Percentiles rank a stretch among this genome's conserved stretches.
Conservation (phyloP, 1,284 basidiomycete species). For the Cutaneotrichosporon sp. region DNA sequence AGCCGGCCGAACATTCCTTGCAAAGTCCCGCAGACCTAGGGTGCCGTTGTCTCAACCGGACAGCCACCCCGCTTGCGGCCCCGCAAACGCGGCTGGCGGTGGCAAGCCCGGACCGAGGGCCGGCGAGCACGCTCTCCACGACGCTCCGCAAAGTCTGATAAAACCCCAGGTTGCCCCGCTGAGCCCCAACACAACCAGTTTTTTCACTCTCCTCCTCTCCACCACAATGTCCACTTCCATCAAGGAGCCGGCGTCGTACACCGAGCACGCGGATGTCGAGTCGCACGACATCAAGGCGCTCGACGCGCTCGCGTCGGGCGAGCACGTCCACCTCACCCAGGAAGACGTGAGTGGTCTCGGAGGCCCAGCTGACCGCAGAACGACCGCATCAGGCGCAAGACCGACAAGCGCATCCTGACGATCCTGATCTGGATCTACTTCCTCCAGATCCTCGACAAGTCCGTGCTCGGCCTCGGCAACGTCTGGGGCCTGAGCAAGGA, state of each 20-base stretch:
- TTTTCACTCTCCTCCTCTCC: neutral
- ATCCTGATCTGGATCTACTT: slow-evolving; percentile 43
- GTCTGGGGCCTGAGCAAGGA: slow-evolving; percentile 35
- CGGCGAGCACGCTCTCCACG: no score
- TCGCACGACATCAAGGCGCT: slow-evolving; percentile 21
- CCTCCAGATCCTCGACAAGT: slow-evolving; percentile 42
- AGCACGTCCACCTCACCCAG: slow-evolving; percentile 19
- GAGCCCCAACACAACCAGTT: neutral
- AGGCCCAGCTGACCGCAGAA: slow-evolving; percentile 17
- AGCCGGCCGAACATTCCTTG: no score
- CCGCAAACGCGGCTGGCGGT: neutral
- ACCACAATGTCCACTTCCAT: neutral
- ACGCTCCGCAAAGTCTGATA: neutral
- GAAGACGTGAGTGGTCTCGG: slow-evolving; percentile 14
- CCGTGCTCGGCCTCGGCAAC: slow-evolving; percentile 41
- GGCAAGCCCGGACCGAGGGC: neutral
- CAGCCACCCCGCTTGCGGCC: neutral
- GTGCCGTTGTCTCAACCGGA: no score
- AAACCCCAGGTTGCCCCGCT: neutral
- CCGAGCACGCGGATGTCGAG: slow-evolving; percentile 15
- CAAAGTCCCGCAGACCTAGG: no score
- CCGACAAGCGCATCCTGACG: slow-evolving; percentile 31
- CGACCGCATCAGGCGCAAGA: slow-evolving; percentile 30
- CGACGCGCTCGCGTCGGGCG: slow-evolving; percentile 25
- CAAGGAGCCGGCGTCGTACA: slow-evolving; percentile 5